Evolutionary conservation across 2,329 filamentous ascomycete species (phyloP).

Genomic region (Arthrobotrys musiformis): DNA sequence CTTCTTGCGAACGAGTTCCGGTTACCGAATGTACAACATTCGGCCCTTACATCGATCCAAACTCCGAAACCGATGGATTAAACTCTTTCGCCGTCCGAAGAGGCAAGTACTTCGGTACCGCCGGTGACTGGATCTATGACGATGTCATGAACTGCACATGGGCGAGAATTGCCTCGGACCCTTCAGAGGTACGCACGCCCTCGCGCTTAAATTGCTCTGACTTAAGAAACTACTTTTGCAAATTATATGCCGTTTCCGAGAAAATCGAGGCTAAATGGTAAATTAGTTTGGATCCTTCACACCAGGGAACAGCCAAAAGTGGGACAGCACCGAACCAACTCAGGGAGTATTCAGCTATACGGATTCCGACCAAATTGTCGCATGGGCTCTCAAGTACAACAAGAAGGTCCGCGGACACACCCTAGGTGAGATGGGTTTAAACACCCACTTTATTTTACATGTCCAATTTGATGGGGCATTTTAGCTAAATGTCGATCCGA

Average conservation of each 20-base stretch:
- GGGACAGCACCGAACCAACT: slow-evolving; percentile 69
- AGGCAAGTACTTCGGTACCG: slow-evolving; percentile 49
- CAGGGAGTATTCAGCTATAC: slow-evolving; percentile 70
- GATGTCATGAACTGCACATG: slow-evolving; percentile 61
- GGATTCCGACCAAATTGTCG: slow-evolving; percentile 68
- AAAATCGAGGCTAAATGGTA: too few relatives aligned
- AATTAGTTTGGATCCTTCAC: slow-evolving; percentile 74
- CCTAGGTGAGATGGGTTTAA: slow-evolving; percentile 22
- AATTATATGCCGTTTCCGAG: too few relatives aligned
- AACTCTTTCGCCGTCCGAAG: slow-evolving; percentile 37
- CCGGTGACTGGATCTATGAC: slow-evolving; percentile 60
- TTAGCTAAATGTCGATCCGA: slow-evolving; percentile 1
- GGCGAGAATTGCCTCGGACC: slow-evolving; percentile 41
- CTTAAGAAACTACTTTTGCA: background rate
- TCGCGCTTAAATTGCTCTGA: background rate
- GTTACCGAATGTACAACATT: slow-evolving; percentile 42
- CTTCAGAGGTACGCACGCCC: slow-evolving; percentile 31
- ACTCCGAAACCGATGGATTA: slow-evolving; percentile 48
- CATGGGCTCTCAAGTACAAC: slow-evolving; percentile 66
- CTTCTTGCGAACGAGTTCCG: slow-evolving; percentile 30
- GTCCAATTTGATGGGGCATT: background rate
- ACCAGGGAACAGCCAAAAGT: slow-evolving; percentile 77
- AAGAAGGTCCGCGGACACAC: slow-evolving; percentile 73
- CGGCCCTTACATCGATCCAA: slow-evolving; percentile 44
- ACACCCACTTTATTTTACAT: background rate